Conservation (phyloP, 805 yeast genomes). For the Starmerella bombi region DNA sequence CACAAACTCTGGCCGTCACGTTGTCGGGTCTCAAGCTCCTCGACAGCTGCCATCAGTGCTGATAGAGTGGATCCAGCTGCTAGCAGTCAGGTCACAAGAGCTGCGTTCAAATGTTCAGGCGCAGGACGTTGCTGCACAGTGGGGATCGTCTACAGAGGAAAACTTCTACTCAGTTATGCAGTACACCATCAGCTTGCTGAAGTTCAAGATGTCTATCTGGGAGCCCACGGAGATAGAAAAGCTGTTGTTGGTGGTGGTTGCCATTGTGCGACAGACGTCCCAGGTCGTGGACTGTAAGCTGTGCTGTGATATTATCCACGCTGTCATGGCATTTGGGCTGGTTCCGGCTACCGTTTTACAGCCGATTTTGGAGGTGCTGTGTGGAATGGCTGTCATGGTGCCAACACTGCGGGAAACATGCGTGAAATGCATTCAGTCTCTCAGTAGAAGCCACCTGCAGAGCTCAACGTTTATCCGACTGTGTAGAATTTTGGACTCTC, state of each 20-base stretch:
- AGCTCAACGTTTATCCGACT: conserved; percentile 26
- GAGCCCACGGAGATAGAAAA: conserved; percentile 31
- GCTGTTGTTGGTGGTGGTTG: conserved; percentile 29
- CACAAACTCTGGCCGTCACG: conserved; percentile 38
- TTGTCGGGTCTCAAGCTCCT: conserved; percentile 25
- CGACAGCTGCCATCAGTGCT: conserved; percentile 32
- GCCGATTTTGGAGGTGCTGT: conserved; percentile 33
- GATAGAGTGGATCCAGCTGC: conserved; percentile 28
- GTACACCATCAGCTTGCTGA: conserved; percentile 35
- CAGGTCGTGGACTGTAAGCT: conserved; percentile 29
- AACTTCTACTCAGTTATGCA: conserved; percentile 26
- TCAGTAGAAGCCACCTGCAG: conserved; percentile 32
- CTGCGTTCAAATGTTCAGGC: conserved; percentile 23
- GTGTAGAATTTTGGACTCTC: conserved; percentile 24
- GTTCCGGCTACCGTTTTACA: conserved; percentile 34
- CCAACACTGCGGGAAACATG: conserved; percentile 28
- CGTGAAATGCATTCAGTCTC: conserved; percentile 31
- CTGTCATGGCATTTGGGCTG: conserved; percentile 35
- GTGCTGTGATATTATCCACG: conserved; percentile 33
- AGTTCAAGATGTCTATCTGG: conserved; percentile 36
- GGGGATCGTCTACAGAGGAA: conserved; percentile 24
- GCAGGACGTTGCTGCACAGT: conserved; percentile 21
- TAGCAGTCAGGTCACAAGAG: conserved; percentile 25
- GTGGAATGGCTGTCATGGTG: conserved; percentile 33
- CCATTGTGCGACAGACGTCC: conserved; percentile 32